Conservation (phyloP, 176 grass and related monocot genomes). For the bread wheat (Triticum aestivum) region IWGSC_CS_RefSeq_v2.1 NC_057808.1:334291853-334292352, state of each 20-base stretch:
- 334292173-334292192: background rate
- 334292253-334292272: no score
- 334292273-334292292: no score
- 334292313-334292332: background rate
- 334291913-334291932: background rate
- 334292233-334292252: background rate
- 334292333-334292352: no score
- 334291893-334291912: background rate
- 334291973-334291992: background rate
- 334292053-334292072: no score
- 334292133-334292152: background rate
- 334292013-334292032: background rate
- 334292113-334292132: background rate
- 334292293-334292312: background rate
- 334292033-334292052: no score
- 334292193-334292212: background rate
- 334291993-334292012: background rate
- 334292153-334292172: background rate
- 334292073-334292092: background rate
- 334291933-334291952: background rate
- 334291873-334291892: background rate
- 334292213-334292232: background rate
- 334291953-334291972: no score
- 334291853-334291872: background rate
- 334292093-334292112: background rate